Evolutionary conservation across 345 rosid genomes (phyloP).

Genomic region (Syzygium oleosum): DNA sequence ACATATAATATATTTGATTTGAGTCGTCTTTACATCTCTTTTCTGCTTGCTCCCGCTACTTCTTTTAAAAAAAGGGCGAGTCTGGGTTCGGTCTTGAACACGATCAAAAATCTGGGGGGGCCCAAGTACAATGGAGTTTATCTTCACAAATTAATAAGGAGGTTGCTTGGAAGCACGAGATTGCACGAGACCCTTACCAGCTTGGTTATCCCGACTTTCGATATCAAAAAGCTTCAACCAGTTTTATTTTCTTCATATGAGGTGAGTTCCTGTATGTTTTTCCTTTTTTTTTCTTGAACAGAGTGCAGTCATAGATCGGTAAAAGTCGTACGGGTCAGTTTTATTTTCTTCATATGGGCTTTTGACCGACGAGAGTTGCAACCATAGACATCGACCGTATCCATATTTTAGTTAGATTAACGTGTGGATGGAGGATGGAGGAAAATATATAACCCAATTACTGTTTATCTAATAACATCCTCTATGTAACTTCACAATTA

Average conservation of each 20-base stretch:
- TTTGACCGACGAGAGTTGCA: not conserved
- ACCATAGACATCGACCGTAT: not conserved
- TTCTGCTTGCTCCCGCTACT: not conserved
- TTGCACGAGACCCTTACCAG: constrained; percentile 58
- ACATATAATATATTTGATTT: not conserved
- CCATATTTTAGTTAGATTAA: not conserved
- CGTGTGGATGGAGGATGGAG: not conserved
- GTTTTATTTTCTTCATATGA: constrained; percentile 50
- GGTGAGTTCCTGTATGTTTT: constrained; percentile 11
- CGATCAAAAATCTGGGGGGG: constrained; percentile 40
- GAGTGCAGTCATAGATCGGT: not conserved
- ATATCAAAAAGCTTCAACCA: constrained; percentile 63
- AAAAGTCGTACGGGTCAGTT: not conserved
- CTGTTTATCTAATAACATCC: not conserved
- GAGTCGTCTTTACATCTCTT: not conserved
- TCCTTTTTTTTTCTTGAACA: no score
- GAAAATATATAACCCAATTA: not conserved
- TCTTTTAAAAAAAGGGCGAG: constrained; percentile 17
- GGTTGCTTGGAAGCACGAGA: constrained; percentile 23
- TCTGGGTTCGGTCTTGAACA: constrained; percentile 17
- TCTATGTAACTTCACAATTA: no score
- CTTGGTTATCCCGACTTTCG: constrained; percentile 61
- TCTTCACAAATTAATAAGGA: constrained; percentile 21
- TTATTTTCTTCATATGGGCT: not conserved
- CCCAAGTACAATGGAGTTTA: constrained; percentile 64